These are phyloP conservation scores for Cydonia oblonga DNA, from an alignment of 331 rosid genomes.

Conservation along the genomic window DNA sequence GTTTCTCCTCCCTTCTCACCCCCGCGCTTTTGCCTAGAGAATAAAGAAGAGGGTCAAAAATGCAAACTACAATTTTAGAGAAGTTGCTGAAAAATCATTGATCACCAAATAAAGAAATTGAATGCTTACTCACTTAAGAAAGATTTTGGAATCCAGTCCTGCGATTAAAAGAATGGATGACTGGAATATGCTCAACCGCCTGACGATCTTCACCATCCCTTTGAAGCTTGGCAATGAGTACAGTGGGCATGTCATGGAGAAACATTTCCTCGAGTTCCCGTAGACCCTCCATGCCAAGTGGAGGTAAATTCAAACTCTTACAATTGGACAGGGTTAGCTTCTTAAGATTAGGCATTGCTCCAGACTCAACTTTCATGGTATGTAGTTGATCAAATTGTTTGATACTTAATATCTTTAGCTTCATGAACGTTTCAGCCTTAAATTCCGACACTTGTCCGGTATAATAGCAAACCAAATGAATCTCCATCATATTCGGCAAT, in stretches of 20 bases:
- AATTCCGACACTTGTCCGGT: not conserved
- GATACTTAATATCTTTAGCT: not conserved
- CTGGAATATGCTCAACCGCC: not conserved
- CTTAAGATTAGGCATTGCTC: slow-evolving; percentile 7
- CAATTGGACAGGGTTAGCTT: slow-evolving; percentile 3
- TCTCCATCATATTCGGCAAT: not conserved
- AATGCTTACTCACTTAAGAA: not conserved
- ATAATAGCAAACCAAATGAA: not conserved
- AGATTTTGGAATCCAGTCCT: not conserved
- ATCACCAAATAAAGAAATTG: no score
- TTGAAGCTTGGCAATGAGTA: not conserved
- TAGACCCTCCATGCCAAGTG: not conserved
- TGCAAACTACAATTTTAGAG: no score
- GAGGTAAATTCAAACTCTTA: not conserved
- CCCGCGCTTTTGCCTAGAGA: no score
- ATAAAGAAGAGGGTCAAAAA: no score
- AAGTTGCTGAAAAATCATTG: no score
- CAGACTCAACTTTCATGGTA: not conserved
- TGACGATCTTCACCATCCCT: not conserved
- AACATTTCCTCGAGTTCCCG: not conserved
- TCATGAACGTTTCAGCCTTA: not conserved
- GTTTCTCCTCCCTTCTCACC: no score
- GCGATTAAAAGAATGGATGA: not conserved
- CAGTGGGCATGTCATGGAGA: not conserved
- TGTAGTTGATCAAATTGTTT: not conserved